phyloP scores from a whole-genome alignment of 225 moss, liverwort and hornwort species.

The Neckera pumila region DNA sequence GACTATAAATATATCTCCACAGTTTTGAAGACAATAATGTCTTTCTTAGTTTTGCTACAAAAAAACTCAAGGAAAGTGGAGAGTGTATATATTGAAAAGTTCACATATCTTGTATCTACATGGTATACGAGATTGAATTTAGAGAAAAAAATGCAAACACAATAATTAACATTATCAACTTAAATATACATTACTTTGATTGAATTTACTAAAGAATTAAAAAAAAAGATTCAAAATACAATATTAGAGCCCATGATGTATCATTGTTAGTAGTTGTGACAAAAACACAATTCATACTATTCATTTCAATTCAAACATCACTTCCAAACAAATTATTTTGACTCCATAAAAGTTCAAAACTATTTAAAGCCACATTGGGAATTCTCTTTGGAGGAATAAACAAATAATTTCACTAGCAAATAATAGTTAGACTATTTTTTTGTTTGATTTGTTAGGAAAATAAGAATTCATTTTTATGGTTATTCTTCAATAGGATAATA shows the following conservation, averaged over 20 bases:
- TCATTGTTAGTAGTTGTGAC: too few relatives aligned
- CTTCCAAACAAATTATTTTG: neutral
- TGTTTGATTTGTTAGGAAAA: neutral
- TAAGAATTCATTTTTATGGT: too few relatives aligned
- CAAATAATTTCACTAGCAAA: neutral
- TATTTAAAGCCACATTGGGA: neutral
- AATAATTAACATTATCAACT: too few relatives aligned
- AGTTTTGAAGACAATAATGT: too few relatives aligned
- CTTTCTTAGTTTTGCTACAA: neutral
- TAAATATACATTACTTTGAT: too few relatives aligned
- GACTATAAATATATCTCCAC: too few relatives aligned
- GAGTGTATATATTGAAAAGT: neutral
- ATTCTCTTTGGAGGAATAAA: fast-evolving
- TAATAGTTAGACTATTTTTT: neutral
- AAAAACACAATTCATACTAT: neutral
- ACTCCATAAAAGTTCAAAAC: neutral
- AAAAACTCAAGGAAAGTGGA: neutral
- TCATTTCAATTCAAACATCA: neutral
- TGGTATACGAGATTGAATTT: too few relatives aligned
- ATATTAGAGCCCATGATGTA: neutral
- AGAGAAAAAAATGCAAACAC: too few relatives aligned
- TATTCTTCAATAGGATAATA: neutral
- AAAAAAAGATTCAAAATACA: too few relatives aligned
- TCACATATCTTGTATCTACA: too few relatives aligned
- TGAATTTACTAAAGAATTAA: too few relatives aligned